Evolutionary conservation across 1,284 basidiomycete species (phyloP).

Genomic region (Rhodotorula sp.): DNA sequence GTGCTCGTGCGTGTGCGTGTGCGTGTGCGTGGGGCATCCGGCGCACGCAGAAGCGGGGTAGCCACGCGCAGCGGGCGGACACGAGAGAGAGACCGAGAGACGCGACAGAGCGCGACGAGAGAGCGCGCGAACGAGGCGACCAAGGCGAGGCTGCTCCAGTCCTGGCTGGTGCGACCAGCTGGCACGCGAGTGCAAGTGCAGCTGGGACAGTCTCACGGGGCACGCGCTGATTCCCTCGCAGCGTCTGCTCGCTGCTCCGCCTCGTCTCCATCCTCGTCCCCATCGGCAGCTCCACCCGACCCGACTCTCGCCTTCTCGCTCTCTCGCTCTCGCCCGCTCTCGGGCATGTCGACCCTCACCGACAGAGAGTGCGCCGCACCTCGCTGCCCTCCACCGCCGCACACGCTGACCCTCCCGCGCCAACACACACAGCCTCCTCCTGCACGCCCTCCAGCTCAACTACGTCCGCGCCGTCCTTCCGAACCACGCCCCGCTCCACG

Average conservation of each 20-base stretch:
- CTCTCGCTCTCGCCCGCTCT: too few species aligned
- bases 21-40: too few species aligned
- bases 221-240: not conserved
- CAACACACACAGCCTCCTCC: constrained; percentile 65
- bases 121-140: too few species aligned
- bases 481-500: constrained; percentile 65
- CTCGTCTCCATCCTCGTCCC: not conserved
- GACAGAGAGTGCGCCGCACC: constrained; percentile 33
- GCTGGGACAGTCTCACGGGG: too few species aligned
- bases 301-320: not conserved
- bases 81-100: too few species aligned
- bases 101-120: too few species aligned
- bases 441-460: constrained; percentile 78
- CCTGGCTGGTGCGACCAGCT: too few species aligned
- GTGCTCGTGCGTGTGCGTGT: not conserved
- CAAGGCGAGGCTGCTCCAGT: too few species aligned
- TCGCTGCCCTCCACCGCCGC: too few species aligned
- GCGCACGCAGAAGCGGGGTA: too few species aligned
- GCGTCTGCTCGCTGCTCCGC: not conserved
- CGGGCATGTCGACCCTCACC: constrained; percentile 32
- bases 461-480: constrained; percentile 83
- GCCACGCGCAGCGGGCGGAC: too few species aligned
- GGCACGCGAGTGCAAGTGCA: not conserved
- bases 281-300: not conserved
- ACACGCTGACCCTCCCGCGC: not conserved